Conservation (phyloP, 352 stramenopile genomes). For the Blastocystis sp. region DNA sequence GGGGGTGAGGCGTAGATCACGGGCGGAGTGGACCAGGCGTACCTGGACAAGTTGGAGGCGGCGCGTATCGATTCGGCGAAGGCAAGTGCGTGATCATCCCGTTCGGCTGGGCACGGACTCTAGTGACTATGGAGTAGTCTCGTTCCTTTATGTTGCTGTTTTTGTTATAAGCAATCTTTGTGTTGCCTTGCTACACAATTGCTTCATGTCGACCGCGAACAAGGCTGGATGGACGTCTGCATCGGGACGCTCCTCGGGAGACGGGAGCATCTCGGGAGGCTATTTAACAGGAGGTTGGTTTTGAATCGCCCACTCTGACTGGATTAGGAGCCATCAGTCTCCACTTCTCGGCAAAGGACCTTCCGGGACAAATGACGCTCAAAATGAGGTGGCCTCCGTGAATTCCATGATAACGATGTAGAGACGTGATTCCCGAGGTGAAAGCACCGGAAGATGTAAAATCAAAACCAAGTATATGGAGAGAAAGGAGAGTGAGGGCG, state of each 20-base stretch:
- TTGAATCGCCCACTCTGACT: neutral
- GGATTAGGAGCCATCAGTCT: conserved; percentile 73
- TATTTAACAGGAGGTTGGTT: conserved; percentile 27
- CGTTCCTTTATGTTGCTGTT: neutral
- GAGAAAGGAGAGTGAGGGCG: conserved; percentile 78
- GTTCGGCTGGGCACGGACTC: no score
- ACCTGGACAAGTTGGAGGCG: conserved; percentile 80
- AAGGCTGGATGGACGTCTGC: conserved; percentile 12
- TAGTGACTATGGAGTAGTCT: conserved; percentile 68
- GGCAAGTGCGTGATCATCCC: conserved; percentile 69
- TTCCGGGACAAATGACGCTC: conserved; percentile 79
- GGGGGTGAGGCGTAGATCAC: conserved; percentile 25
- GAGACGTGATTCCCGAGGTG: conserved; percentile 32
- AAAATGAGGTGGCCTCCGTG: conserved; percentile 76
- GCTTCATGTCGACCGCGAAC: conserved; percentile 18
- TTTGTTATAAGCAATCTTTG: neutral
- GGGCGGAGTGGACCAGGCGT: conserved; percentile 70
- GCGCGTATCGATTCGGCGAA: conserved; percentile 80
- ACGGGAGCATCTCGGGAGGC: conserved; percentile 8
- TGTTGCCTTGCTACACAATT: neutral
- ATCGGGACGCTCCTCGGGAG: neutral
- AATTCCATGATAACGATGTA: neutral
- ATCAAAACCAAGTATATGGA: conserved; percentile 78
- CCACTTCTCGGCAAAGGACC: conserved; percentile 80
- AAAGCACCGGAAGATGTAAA: conserved; percentile 16